A percentile compares a stretch with the other conserved stretches of the same genome.
Conservation (phyloP, 1,139 yeast genomes). For the Petasospora fabianii region DNA sequence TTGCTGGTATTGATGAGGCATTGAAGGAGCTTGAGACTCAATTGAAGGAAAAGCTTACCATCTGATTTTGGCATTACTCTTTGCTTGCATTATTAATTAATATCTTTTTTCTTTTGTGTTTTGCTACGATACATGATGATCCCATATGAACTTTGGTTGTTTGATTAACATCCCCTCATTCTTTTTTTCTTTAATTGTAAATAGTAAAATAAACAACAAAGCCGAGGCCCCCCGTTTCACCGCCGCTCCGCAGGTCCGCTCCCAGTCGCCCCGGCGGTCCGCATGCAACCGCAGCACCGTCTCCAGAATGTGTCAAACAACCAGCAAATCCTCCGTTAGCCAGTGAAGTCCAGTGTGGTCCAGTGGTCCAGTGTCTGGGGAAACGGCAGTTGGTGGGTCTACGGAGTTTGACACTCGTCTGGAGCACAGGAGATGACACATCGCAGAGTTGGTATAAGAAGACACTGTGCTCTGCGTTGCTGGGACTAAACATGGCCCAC, state of each 20-base stretch:
- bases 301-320: not conserved
- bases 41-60: constrained; percentile 51
- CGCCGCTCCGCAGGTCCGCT: too few relatives aligned
- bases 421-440: not conserved
- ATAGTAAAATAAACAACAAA: too few relatives aligned
- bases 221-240: too few relatives aligned
- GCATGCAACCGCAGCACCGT: too few relatives aligned
- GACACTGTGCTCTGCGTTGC: too few relatives aligned
- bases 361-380: too few relatives aligned
- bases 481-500: not conserved
- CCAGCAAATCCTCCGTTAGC: too few relatives aligned
- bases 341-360: too few relatives aligned
- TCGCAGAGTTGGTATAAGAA: too few relatives aligned
- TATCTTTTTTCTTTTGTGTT: not conserved
- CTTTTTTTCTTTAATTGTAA: too few relatives aligned
- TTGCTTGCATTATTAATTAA: not conserved
- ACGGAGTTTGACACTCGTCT: not conserved
- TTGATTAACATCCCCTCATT: not conserved
- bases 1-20: constrained; percentile 67
- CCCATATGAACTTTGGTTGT: too few relatives aligned
- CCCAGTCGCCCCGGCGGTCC: too few relatives aligned
- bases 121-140: not conserved
- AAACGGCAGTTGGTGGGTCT: not conserved
- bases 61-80: constrained; percentile 14
- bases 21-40: constrained; percentile 60